These are phyloP conservation scores for Cymbopogon flexuosus DNA, from an alignment of 202 grass and related monocot species.

Conservation along the genomic window DNA sequence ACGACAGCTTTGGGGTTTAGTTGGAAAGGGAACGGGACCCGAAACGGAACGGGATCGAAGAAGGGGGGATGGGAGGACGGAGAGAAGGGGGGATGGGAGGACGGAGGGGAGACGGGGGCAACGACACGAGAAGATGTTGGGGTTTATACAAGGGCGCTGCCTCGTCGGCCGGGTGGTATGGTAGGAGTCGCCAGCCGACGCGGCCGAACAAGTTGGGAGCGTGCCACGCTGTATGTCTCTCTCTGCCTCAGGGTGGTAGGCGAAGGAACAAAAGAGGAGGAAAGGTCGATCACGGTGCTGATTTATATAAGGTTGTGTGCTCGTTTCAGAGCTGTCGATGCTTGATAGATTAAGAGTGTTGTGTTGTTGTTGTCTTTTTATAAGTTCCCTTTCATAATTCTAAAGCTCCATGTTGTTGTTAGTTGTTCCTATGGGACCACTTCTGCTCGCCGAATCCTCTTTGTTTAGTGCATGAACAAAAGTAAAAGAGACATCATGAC, in stretches of 20 bases:
- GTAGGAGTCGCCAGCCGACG: neutral
- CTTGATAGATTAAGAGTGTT: neutral
- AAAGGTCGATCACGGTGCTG: neutral
- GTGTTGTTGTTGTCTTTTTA: neutral
- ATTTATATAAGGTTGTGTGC: neutral
- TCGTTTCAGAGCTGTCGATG: neutral
- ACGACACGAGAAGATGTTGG: neutral
- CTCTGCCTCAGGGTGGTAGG: neutral
- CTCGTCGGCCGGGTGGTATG: neutral
- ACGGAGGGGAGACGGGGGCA: neutral
- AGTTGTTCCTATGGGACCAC: neutral
- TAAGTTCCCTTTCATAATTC: neutral
- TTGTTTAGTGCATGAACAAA: neutral
- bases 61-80: neutral
- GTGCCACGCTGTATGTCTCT: neutral
- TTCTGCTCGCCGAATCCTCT: neutral
- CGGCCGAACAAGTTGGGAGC: neutral
- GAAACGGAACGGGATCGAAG: neutral
- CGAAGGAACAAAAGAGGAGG: neutral
- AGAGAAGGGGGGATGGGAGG: no score
- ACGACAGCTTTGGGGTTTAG: conserved; percentile 10
- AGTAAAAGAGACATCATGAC: neutral
- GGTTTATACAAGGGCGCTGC: conserved; percentile 13
- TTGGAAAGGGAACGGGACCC: conserved; percentile 4
- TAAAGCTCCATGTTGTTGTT: neutral